phyloP scores from a whole-genome alignment of 2,329 filamentous ascomycete species.

The Diaporthe vexans region DNA sequence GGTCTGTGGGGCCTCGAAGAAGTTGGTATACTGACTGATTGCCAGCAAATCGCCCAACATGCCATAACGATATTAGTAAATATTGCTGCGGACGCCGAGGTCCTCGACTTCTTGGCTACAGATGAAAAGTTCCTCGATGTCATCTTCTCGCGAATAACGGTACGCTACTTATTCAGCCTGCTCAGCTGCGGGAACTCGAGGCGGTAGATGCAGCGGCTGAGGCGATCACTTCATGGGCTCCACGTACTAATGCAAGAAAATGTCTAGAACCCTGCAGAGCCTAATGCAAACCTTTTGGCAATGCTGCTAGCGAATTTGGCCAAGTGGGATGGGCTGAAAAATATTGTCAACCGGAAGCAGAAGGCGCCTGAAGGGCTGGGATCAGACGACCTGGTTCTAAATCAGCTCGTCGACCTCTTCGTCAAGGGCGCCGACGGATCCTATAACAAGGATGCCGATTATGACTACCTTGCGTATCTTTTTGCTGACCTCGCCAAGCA shows the following conservation, averaged over 20 bases:
- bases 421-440: conserved; percentile 88
- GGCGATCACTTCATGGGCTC: conserved; percentile 15
- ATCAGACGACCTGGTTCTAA: conserved; percentile 80
- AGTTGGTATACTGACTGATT: conserved; percentile 15
- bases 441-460: conserved; percentile 89
- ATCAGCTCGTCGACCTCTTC: conserved; percentile 95
- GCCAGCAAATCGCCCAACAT: conserved; percentile 90
- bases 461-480: conserved; percentile 93
- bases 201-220: conserved; percentile 25
- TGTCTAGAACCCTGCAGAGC: conserved; percentile 73
- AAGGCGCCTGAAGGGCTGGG: conserved; percentile 77
- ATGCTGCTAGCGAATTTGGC: conserved; percentile 95
- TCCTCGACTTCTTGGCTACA: conserved; percentile 79
- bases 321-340: conserved; percentile 82
- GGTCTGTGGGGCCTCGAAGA: neutral
- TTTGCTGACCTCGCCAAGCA: conserved; percentile 94
- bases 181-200: neutral
- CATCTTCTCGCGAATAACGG: conserved; percentile 80
- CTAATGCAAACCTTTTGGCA: conserved; percentile 85
- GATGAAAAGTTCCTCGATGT: conserved; percentile 87
- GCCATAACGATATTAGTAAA: conserved; percentile 93
- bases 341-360: conserved; percentile 77
- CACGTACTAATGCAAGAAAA: conserved; percentile 39
- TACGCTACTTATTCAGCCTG: conserved; percentile 57
- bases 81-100: conserved; percentile 80